Evolutionary conservation across 805 yeast genomes (phyloP).

Genomic region (Teunomyces tritomae): DNA sequence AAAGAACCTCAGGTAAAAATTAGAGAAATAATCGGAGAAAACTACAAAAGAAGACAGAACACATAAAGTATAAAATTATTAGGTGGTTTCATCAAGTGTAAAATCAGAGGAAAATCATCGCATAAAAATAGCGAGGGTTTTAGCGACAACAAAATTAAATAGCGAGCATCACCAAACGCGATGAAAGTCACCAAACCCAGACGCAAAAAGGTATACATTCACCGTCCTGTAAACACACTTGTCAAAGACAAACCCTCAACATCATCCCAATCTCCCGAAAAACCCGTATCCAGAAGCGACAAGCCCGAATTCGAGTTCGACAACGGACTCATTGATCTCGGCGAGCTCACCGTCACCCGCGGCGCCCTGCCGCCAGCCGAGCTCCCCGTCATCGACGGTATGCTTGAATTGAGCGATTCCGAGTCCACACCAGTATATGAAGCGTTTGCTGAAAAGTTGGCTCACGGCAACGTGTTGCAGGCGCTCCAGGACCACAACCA

Average conservation of each 20-base stretch:
- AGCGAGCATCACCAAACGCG: neutral
- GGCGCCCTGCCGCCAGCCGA: neutral
- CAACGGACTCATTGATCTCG: neutral
- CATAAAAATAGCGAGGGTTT: neutral
- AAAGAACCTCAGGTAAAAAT: too few relatives aligned
- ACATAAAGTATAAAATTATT: neutral
- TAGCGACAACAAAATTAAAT: too few relatives aligned
- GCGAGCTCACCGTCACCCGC: neutral
- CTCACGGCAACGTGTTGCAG: constrained; percentile 13
- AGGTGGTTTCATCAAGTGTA: too few relatives aligned
- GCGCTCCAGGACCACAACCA: constrained; percentile 13
- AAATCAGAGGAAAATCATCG: too few relatives aligned
- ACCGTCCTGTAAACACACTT: neutral
- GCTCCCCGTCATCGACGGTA: constrained; percentile 1
- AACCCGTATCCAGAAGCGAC: neutral
- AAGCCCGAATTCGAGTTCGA: neutral
- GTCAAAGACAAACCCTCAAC: neutral
- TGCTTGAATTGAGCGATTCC: constrained; percentile 1
- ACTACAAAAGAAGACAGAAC: neutral
- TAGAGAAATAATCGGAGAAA: too few relatives aligned
- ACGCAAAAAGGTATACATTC: neutral
- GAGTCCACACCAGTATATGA: constrained; percentile 3
- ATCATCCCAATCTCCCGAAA: neutral
- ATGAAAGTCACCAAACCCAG: neutral
- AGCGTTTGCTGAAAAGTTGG: constrained; percentile 7